Percentiles rank a stretch among this genome's conserved stretches.
Evolutionary conservation across 371 early-diverging fungal species (phyloP).

Genomic region (Zancudomyces culisetae): DNA sequence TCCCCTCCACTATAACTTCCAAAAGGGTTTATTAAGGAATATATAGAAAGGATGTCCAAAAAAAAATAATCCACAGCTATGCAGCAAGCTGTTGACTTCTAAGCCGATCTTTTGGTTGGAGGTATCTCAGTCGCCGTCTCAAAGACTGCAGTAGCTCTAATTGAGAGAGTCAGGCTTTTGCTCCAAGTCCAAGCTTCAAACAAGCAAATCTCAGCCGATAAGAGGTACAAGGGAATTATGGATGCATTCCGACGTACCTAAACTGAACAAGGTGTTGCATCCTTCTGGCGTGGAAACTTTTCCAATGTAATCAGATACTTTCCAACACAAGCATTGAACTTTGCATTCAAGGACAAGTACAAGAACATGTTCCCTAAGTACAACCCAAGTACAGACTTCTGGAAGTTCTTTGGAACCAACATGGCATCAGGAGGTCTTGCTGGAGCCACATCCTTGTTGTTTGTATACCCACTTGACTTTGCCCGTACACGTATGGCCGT

Average conservation of each 20-base stretch:
- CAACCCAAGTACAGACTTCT: conserved; percentile 43
- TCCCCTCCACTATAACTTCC: too few species aligned
- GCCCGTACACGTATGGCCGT: conserved; percentile 61
- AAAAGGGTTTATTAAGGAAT: too few species aligned
- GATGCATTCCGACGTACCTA: conserved; percentile 47
- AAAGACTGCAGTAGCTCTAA: conserved; percentile 76
- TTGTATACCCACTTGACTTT: conserved; percentile 56
- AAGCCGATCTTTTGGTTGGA: conserved; percentile 30
- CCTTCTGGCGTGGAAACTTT: conserved; percentile 48
- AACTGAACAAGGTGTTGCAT: conserved; percentile 40
- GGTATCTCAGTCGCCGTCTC: conserved; percentile 81
- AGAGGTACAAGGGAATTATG: conserved; percentile 42
- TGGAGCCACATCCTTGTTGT: conserved; percentile 49
- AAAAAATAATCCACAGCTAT: too few species aligned
- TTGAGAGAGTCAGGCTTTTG: conserved; percentile 59
- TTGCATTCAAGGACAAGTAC: conserved; percentile 66
- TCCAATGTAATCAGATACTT: conserved; percentile 65
- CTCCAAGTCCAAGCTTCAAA: conserved; percentile 49
- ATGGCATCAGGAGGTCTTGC: conserved; percentile 60
- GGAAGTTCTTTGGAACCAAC: conserved; percentile 54
- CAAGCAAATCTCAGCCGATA: conserved; percentile 38
- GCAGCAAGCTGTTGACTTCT: conserved; percentile 5
- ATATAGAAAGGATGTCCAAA: too few species aligned
- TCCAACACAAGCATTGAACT: conserved; percentile 63
- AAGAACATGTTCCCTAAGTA: conserved; percentile 48